Conservation (phyloP, 1,284 basidiomycete species). For the Phenoliferia sp. region DNA sequence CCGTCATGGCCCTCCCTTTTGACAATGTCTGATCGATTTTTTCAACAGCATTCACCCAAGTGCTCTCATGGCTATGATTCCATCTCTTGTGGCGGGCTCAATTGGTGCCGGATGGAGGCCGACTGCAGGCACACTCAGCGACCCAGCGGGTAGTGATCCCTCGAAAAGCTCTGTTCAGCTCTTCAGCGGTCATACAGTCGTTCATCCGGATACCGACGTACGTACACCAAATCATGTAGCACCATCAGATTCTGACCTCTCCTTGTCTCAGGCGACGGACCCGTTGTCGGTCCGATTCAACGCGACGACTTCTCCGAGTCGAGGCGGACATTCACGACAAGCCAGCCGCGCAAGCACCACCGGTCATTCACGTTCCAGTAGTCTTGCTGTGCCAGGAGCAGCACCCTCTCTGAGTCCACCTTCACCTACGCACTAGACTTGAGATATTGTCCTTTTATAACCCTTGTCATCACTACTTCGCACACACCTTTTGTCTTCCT, state of each 20-base stretch:
- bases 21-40: not conserved
- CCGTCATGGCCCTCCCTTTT: too few relatives aligned
- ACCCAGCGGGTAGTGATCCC: slow-evolving; percentile 70
- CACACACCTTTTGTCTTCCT: not conserved
- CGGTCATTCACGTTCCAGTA: not conserved
- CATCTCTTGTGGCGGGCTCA: slow-evolving; percentile 74
- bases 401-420: not conserved
- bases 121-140: slow-evolving; percentile 57
- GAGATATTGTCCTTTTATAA: too few relatives aligned
- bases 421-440: not conserved
- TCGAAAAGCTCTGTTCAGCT: slow-evolving; percentile 53
- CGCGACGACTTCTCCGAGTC: not conserved
- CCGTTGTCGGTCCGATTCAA: not conserved
- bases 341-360: not conserved
- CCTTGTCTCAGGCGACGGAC: not conserved
- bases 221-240: too few relatives aligned
- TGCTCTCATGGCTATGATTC: slow-evolving; percentile 85
- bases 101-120: slow-evolving; percentile 74
- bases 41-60: slow-evolving; percentile 48
- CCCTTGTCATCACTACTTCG: too few relatives aligned
- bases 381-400: not conserved
- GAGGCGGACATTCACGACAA: not conserved
- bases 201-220: slow-evolving; percentile 3
- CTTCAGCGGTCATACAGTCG: slow-evolving; percentile 6
- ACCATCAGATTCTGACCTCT: not conserved